Evolutionary conservation across 2,329 filamentous ascomycete genomes (phyloP), one percentile per base, ranked within the genome.

Genomic region (Trichothecium sympodiale): DNA sequence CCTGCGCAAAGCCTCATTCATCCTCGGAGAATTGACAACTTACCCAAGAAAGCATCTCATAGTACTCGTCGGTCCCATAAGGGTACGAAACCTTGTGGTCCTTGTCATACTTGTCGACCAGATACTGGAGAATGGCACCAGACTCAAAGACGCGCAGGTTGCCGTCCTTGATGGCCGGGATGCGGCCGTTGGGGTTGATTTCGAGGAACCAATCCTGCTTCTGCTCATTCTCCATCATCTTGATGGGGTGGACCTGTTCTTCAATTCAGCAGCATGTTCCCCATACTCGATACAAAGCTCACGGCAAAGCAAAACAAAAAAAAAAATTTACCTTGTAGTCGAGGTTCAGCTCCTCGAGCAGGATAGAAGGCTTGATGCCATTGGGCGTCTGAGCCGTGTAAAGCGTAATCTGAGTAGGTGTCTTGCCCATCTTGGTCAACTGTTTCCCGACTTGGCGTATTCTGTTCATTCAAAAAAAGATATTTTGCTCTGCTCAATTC

Each of bases 181-280:
- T 94, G 46, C 87, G 82, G 44, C 87, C 87, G 56, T 94, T 94
- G 43, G 87, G 87, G 60, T 94, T 94, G 62, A 94, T 93, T 35
- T 79, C 77, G 18, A 93, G 71, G 61, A 89, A 95, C 85, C 84
- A 93, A 13, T 74, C 75, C 56, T 89, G 64, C 54, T 91, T 93
- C 50, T 93, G 85, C n/a, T 65, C 71, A 54, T 86, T 83, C 43
- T 83, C 82, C 43, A 56, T 63, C 40, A 93, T 71, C n/a, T 82
- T 70, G 49, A 93, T 77, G 30, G 71, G 66, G 35, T 80, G 71
- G 30, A 62, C 54, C 64, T 67, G 32, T 4, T 6, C 3, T n/a
- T n/a, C 8, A 31, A 14, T 13, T 12, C 38, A 31, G 10, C 12
- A 5, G 20, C 33, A 34, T 10, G 20, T 35, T n/a, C n/a, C n/a